Percentiles rank a stretch among this genome's conserved stretches.
Conservation (phyloP, 73 alveolate species). For the Paraurostyla sp. region DNA sequence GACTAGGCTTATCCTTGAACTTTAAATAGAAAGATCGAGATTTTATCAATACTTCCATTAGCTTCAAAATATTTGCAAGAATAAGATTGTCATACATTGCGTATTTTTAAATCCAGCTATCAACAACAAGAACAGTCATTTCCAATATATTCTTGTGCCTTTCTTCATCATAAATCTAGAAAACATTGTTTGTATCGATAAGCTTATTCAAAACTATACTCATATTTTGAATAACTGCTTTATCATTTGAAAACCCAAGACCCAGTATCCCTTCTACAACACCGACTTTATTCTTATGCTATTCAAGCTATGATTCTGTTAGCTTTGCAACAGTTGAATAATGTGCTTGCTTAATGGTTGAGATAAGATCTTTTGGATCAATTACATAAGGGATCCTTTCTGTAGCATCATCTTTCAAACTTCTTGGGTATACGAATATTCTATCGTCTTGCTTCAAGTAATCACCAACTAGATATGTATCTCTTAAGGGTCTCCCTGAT, state of each 20-base stretch:
- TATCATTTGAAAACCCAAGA: constrained; percentile 63
- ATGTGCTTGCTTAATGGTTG: constrained; percentile 64
- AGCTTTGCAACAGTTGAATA: constrained; percentile 54
- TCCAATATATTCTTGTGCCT: constrained; percentile 60
- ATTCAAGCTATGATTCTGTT: constrained; percentile 63
- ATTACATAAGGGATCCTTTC: constrained; percentile 59
- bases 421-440: constrained; percentile 69
- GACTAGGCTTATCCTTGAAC: constrained; percentile 63
- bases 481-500: constrained; percentile 69
- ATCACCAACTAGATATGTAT: constrained; percentile 60
- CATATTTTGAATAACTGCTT: constrained; percentile 62
- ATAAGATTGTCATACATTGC: constrained; percentile 58
- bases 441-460: constrained; percentile 49
- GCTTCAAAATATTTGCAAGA: constrained; percentile 50
- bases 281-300: constrained; percentile 57
- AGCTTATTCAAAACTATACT: constrained; percentile 63
- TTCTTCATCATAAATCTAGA: constrained; percentile 62
- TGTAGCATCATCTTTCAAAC: constrained; percentile 50
- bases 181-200: constrained; percentile 17
- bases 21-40: constrained; percentile 63
- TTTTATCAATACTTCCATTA: constrained; percentile 49
- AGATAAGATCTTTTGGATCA: constrained; percentile 66
- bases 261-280: constrained; percentile 57
- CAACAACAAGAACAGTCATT: constrained; percentile 59
- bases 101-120: constrained; percentile 63